phyloP scores from a whole-genome alignment of 2,329 filamentous ascomycete genomes.

The Pestalotiopsis sp. region DNA sequence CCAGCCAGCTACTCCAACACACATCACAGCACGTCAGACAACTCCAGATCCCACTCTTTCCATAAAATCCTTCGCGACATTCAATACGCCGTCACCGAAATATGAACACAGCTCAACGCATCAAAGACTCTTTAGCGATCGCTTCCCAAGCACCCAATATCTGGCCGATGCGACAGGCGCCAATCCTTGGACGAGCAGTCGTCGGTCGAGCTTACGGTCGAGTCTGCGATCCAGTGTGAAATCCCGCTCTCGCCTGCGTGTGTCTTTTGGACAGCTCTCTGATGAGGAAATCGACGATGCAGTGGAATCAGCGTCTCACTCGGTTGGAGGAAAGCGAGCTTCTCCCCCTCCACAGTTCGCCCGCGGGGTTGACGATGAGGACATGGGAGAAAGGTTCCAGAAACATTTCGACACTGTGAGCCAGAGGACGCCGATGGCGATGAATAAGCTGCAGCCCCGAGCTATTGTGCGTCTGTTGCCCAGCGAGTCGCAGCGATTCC shows the following conservation, averaged over 20 bases:
- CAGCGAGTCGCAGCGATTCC: constrained; percentile 42
- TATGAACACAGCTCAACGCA: constrained; percentile 20
- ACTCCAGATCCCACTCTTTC: constrained; percentile 51
- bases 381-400: constrained; percentile 39
- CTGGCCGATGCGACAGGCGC: constrained; percentile 17
- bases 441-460: constrained; percentile 30
- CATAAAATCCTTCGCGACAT: constrained; percentile 54
- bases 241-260: constrained; percentile 23
- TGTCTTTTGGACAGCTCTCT: constrained; percentile 36
- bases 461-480: constrained; percentile 39
- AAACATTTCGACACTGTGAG: constrained; percentile 41
- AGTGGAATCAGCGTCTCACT: constrained; percentile 15
- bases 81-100: constrained; percentile 52
- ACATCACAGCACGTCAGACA: constrained; percentile 22
- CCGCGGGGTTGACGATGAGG: constrained; percentile 31
- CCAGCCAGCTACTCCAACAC: constrained; percentile 1
- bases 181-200: constrained; percentile 17
- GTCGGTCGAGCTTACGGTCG: constrained; percentile 8
- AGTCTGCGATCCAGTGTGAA: neutral
- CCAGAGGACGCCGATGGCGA: constrained; percentile 25
- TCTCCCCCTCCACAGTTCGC: constrained; percentile 47
- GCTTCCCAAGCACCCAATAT: constrained; percentile 20
- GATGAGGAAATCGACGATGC: constrained; percentile 26
- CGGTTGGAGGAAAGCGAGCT: constrained; percentile 22
- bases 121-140: constrained; percentile 13